Evolutionary conservation across 2,329 filamentous ascomycete genomes (phyloP), one percentile per base, ranked within the genome.

Genomic region (Colletotrichum siamense): DNA sequence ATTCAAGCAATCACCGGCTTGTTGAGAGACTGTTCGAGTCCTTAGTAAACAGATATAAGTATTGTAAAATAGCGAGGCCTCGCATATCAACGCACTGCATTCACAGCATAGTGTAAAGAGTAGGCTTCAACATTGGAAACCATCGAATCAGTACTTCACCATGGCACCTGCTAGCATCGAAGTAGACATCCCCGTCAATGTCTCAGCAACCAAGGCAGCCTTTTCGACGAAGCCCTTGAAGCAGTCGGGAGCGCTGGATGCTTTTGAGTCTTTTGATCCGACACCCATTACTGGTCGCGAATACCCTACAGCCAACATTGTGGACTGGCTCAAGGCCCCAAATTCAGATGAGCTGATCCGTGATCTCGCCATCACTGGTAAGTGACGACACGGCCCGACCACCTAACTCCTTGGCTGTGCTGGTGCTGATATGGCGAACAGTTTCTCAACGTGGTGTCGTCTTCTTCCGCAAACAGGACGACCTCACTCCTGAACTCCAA

Each of bases 381-480:
- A 70, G 84, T 76, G 24, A 57, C 8, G 4, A 12, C 13, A n/a
- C 10, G 5, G 3, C 12, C 18, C 15, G 1, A 39, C 15, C 7
- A 8, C 7, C 15, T 18, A 39, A 2, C 1, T 13, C 18, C 7
- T 18, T 10, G 5, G 4, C 3, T 28, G 7, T 32, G 10, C 49
- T 63, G 18, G 63, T 12, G 18, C 52, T n/a, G n/a, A n/a, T 13
- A 1, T 49, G 9, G 9, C 7, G 2, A 10, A 15, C 24, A 92
- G 91, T 93, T 78, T 92, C 91, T 2, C 88, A 90, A 78, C 88
- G 92, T 18, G 91, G 91, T 5, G 92, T 94, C 2, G 91, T 93
- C 39, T 93, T 93, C 83, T 92, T 94, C 82, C 89, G 92, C 22
- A 86, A 87, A 8, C 92, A 94, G 77, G 85, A 91, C 79, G 86